Conservation (phyloP, 1,284 basidiomycete genomes). For the Thecaphora thlaspeos region DNA sequence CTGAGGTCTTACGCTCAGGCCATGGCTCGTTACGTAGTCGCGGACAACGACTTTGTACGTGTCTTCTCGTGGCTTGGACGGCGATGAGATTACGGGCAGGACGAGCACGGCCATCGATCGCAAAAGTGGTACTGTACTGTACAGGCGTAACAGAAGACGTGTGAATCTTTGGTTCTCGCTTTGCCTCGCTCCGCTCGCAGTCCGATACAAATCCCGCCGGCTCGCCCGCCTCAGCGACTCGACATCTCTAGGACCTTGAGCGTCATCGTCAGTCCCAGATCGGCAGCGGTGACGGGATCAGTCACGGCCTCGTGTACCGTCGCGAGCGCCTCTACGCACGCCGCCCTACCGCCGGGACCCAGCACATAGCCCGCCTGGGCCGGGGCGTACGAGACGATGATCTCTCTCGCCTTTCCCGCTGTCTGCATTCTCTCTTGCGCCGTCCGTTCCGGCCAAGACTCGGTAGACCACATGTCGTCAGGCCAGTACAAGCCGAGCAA, state of each 20-base stretch:
- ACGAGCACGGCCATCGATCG: too few relatives aligned
- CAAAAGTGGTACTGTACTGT: too few relatives aligned
- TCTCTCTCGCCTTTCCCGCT: constrained; percentile 36
- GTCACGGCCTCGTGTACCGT: constrained; percentile 45
- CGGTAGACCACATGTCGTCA: constrained; percentile 20
- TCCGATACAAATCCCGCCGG: too few relatives aligned
- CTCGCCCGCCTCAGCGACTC: constrained; percentile 16
- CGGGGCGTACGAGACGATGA: constrained; percentile 53
- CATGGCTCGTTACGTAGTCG: too few relatives aligned
- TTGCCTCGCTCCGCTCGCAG: too few relatives aligned
- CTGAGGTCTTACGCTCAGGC: too few relatives aligned
- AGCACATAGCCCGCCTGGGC: constrained; percentile 51
- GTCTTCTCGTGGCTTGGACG: too few relatives aligned
- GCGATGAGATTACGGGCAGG: too few relatives aligned
- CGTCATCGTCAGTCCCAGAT: constrained; percentile 40
- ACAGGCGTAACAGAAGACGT: too few relatives aligned
- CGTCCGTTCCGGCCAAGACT: constrained; percentile 10
- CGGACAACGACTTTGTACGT: too few relatives aligned
- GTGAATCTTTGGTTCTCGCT: too few relatives aligned
- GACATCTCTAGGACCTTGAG: constrained; percentile 46
- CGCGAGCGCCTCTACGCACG: constrained; percentile 47
- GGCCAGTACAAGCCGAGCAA: constrained; percentile 53
- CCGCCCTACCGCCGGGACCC: constrained; percentile 49
- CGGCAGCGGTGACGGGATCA: constrained; percentile 35
- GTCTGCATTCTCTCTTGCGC: constrained; percentile 36